Evolutionary conservation across 2,329 filamentous ascomycete species (phyloP).

Genomic region (Ceratocystis cubensis): DNA sequence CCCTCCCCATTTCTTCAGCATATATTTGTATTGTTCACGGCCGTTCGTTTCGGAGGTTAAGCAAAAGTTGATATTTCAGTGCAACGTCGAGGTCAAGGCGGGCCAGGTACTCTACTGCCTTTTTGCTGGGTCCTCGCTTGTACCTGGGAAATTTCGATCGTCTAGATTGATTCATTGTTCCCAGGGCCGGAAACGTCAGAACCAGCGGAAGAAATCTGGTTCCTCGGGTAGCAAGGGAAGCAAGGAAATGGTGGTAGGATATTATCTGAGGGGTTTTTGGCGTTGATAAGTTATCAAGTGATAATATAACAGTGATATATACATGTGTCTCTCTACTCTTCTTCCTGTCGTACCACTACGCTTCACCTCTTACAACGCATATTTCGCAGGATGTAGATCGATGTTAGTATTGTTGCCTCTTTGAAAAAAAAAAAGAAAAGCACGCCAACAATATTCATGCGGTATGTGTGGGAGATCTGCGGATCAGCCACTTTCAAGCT

Average conservation of each 20-base stretch:
- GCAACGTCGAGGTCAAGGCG: slow-evolving; percentile 1
- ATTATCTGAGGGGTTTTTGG: neutral
- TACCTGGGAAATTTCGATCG: neutral
- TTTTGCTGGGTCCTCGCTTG: too few species aligned
- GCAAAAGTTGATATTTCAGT: neutral
- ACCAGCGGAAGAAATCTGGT: neutral
- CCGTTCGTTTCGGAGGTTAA: neutral
- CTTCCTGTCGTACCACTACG: too few species aligned
- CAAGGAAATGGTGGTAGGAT: neutral
- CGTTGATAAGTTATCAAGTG: too few species aligned
- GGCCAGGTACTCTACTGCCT: neutral
- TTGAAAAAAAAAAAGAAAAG: too few species aligned
- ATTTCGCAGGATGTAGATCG: too few species aligned
- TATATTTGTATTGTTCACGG: neutral
- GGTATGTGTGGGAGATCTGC: too few species aligned
- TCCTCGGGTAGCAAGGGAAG: neutral
- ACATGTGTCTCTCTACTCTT: too few species aligned
- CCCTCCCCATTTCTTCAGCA: neutral
- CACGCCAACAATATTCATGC: too few species aligned
- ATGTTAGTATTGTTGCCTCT: too few species aligned
- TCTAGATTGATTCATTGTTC: neutral
- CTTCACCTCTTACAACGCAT: too few species aligned
- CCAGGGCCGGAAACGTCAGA: neutral
- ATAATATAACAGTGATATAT: too few species aligned
- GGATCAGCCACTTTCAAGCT: neutral